These are phyloP conservation scores for Sungouiella thailandica DNA, from an alignment of 805 yeast species.

Conservation along the genomic window DNA sequence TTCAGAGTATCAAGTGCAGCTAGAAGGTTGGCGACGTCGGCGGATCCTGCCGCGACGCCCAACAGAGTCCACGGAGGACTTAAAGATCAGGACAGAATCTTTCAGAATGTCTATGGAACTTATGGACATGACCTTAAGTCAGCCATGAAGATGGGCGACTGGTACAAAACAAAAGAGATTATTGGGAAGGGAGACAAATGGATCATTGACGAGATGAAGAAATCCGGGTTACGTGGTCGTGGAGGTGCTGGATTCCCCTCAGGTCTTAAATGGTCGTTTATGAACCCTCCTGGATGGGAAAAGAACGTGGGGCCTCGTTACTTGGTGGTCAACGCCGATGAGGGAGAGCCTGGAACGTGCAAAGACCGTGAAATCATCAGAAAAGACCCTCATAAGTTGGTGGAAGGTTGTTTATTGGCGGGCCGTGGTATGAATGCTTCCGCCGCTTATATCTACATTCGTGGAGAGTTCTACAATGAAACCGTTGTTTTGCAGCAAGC, in stretches of 20 bases:
- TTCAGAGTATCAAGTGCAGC: conserved; percentile 21
- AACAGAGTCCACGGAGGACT: conserved; percentile 66
- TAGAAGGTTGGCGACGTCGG: conserved; percentile 41
- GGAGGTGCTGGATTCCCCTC: conserved; percentile 95
- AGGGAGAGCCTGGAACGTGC: conserved; percentile 94
- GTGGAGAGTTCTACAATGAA: conserved; percentile 88
- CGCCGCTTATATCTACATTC: conserved; percentile 85
- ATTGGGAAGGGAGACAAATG: conserved; percentile 78
- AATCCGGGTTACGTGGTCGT: conserved; percentile 82
- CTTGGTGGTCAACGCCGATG: conserved; percentile 87
- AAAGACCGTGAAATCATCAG: conserved; percentile 88
- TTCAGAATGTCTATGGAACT: conserved; percentile 74
- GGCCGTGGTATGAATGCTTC: conserved; percentile 93
- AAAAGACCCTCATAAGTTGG: conserved; percentile 87
- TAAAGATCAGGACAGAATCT: conserved; percentile 78
- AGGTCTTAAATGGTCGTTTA: conserved; percentile 87
- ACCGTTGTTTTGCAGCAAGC: conserved; percentile 70
- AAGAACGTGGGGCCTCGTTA: conserved; percentile 86
- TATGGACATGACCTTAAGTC: conserved; percentile 73
- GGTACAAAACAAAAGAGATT: conserved; percentile 89
- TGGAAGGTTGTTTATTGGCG: conserved; percentile 86
- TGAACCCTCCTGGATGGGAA: conserved; percentile 96
- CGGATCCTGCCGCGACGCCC: conserved; percentile 45
- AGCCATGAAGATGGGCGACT: conserved; percentile 79
- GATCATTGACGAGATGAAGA: conserved; percentile 85